Conservation (phyloP, 2,329 filamentous ascomycete genomes). For the Endothia cerciana region DNA sequence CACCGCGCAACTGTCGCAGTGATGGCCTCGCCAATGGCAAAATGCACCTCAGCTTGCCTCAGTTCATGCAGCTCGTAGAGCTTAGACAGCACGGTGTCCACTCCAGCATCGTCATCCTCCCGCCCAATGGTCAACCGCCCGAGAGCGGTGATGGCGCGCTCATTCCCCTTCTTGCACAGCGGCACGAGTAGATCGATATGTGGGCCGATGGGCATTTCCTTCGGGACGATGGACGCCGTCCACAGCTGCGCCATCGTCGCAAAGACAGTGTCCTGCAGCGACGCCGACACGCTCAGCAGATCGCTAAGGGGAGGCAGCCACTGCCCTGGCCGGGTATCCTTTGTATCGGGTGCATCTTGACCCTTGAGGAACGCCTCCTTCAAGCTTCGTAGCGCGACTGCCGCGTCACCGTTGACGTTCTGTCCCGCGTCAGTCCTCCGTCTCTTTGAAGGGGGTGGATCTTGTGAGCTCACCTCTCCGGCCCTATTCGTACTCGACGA, state of each 20-base stretch:
- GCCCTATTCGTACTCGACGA: no score
- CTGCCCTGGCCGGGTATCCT: not conserved
- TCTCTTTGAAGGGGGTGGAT: constrained; percentile 9
- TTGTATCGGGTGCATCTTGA: not conserved
- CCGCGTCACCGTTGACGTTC: not conserved
- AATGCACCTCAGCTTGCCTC: constrained; percentile 84
- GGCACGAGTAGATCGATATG: constrained; percentile 66
- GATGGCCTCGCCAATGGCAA: constrained; percentile 87
- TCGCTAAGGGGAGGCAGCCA: constrained; percentile 26
- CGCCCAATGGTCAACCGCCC: constrained; percentile 74
- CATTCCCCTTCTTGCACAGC: constrained; percentile 78
- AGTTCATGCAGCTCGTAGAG: constrained; percentile 82
- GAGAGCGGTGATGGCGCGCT: constrained; percentile 78
- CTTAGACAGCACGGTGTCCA: constrained; percentile 63
- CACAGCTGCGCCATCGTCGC: constrained; percentile 53
- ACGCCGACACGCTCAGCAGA: not conserved
- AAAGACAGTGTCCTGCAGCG: constrained; percentile 45
- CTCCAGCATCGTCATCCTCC: constrained; percentile 39
- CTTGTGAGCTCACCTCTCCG: constrained; percentile 4
- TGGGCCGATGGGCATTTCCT: constrained; percentile 39
- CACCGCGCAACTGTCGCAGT: constrained; percentile 78
- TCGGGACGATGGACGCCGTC: constrained; percentile 44
- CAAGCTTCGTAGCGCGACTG: not conserved
- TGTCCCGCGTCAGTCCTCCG: constrained; percentile 21
- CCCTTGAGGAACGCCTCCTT: constrained; percentile 14